Conservation (phyloP, 805 yeast species). For the Pichia eremophila region DNA sequence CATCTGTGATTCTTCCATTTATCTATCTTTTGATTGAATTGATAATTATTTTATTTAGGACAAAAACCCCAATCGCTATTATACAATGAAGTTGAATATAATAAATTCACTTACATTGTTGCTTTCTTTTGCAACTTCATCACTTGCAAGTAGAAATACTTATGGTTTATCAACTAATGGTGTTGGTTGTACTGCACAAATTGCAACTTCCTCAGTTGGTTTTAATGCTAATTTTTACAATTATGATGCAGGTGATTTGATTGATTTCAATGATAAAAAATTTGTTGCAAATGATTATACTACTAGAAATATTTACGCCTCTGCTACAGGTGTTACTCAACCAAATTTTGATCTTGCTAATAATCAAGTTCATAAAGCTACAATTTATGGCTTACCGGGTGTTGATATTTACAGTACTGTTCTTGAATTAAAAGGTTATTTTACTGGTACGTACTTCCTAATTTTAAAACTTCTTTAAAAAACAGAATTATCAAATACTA, state of each 20-base stretch:
- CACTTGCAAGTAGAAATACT: background rate
- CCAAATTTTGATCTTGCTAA: conserved; percentile 14
- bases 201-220: background rate
- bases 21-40: too few species aligned
- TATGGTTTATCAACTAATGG: background rate
- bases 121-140: background rate
- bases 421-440: conserved; percentile 10
- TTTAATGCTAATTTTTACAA: conserved; percentile 1
- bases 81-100: background rate
- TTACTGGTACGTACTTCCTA: conserved; percentile 8
- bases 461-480: background rate
- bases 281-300: conserved; percentile 1
- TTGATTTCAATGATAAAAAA: background rate
- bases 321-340: conserved; percentile 2
- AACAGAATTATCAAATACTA: too few species aligned
- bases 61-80: too few species aligned
- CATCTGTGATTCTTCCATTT: too few species aligned
- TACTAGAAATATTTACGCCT: background rate
- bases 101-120: background rate
- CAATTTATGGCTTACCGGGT: conserved; percentile 1
- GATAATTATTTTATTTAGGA: too few species aligned
- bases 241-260: background rate
- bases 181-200: background rate
- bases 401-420: conserved; percentile 1
- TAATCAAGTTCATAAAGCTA: conserved; percentile 11